Evolutionary conservation across 2,329 filamentous ascomycete genomes (phyloP), one percentile per base, ranked within the genome.

Genomic region (Reticulascus tulasneorum): DNA sequence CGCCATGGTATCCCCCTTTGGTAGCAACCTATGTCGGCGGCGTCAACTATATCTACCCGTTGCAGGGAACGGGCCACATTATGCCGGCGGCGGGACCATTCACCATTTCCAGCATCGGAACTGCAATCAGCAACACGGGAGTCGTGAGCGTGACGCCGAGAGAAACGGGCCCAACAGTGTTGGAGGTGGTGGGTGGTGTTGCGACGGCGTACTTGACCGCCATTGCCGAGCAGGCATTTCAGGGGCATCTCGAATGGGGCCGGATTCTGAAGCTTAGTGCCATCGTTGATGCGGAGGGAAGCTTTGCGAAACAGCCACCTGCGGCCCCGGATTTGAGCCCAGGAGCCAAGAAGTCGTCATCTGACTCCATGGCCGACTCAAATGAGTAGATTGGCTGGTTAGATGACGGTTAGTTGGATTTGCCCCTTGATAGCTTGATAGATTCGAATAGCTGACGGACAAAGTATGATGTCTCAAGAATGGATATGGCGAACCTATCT

Each of bases 261-360:
- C 4, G 40, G 31, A n/a, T n/a, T 7, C 37, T 42, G 19, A 42
- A 42, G n/a, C 11, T 42, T 15, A 29, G 39, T 3, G 20, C 36
- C 15, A 13, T 32, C 1, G 40, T 42, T 17, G 32, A 42, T 7
- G 23, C 26, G 0, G 37, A 40, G 6, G 32, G 37, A 15, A 16
- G 21, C n/a, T n/a, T n/a, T n/a, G n/a, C n/a, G n/a, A n/a, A n/a
- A n/a, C n/a, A n/a, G n/a, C n/a, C n/a, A n/a, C n/a, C n/a, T n/a
- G n/a, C n/a, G n/a, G n/a, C n/a, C n/a, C n/a, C n/a, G n/a, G n/a
- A n/a, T n/a, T n/a, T n/a, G n/a, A n/a, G n/a, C n/a, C n/a, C n/a
- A n/a, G n/a, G n/a, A n/a, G n/a, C n/a, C n/a, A n/a, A n/a, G n/a
- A n/a, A n/a, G n/a, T n/a, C n/a, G n/a, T n/a, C n/a, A n/a, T n/a